A percentile compares a stretch with the other conserved stretches of the same genome.
These are phyloP conservation scores for Xylaria curta DNA, from an alignment of 495 filamentous ascomycete genomes.

Conservation along the genomic window DNA sequence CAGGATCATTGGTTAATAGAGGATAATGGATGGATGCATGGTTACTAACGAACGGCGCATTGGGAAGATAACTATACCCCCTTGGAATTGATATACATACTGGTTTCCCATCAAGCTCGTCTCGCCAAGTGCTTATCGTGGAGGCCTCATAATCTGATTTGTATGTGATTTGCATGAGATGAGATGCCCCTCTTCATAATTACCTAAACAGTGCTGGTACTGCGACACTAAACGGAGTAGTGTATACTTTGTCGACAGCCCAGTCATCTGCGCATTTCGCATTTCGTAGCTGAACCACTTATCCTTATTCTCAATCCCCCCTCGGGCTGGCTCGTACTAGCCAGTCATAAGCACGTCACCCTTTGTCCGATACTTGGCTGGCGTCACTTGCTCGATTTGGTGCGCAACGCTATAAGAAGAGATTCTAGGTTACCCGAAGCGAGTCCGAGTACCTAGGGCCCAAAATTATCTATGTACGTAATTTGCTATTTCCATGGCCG, in stretches of 20 bases:
- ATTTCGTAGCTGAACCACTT: constrained; percentile 3
- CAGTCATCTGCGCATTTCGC: not conserved
- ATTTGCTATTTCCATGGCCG: constrained; percentile 3
- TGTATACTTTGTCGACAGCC: not conserved
- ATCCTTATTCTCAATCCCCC: not conserved
- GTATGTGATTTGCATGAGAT: not conserved
- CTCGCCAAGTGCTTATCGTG: constrained; percentile 8
- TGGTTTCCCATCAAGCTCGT: constrained; percentile 10
- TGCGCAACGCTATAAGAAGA: not conserved
- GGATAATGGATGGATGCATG: constrained; percentile 14
- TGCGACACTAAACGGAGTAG: constrained; percentile 6
- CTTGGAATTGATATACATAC: constrained; percentile 13
- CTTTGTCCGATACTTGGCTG: constrained; percentile 14
- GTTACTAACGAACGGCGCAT: constrained; percentile 23
- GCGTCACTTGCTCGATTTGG: not conserved
- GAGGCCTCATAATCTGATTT: constrained; percentile 1
- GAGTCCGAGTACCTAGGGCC: not conserved
- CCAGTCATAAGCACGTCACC: not conserved
- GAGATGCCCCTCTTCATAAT: constrained; percentile 11
- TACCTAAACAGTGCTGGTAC: constrained; percentile 9
- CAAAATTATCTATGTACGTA: constrained; percentile 9
- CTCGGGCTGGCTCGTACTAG: not conserved
- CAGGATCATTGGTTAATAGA: constrained; percentile 41
- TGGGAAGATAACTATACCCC: constrained; percentile 25
- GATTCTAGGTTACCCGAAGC: not conserved